phyloP scores from a whole-genome alignment of 2,329 filamentous ascomycete genomes.

The Microascus cirrosus region DNA sequence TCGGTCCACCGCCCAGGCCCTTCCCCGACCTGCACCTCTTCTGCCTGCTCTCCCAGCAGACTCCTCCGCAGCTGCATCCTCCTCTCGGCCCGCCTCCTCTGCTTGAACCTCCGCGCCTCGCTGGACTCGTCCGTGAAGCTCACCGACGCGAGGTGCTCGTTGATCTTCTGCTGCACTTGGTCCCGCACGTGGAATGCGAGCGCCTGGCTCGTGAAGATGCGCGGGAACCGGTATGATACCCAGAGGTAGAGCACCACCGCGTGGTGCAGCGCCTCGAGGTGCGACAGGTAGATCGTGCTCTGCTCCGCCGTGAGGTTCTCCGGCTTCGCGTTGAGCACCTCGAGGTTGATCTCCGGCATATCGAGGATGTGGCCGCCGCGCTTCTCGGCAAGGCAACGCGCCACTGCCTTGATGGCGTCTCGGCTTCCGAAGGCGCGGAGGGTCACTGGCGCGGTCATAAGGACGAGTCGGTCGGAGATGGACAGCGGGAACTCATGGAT shows the following conservation, averaged over 20 bases:
- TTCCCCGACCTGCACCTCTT: conserved; percentile 10
- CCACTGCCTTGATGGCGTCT: conserved; percentile 50
- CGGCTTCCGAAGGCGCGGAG: conserved; percentile 36
- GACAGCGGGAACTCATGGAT: conserved; percentile 64
- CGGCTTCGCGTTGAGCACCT: conserved; percentile 57
- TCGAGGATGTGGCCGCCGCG: conserved; percentile 58
- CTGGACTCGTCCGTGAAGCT: conserved; percentile 28
- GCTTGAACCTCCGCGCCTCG: conserved; percentile 17
- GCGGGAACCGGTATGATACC: conserved; percentile 81
- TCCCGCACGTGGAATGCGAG: conserved; percentile 71
- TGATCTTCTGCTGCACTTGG: conserved; percentile 66
- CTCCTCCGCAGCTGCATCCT: conserved; percentile 10
- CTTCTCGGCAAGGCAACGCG: conserved; percentile 58
- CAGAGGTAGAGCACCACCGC: conserved; percentile 79
- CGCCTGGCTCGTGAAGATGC: conserved; percentile 63
- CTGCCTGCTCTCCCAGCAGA: conserved; percentile 10
- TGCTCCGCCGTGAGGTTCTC: conserved; percentile 18
- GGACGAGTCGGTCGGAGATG: conserved; percentile 50
- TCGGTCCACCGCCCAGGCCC: conserved; percentile 19
- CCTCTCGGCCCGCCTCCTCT: conserved; percentile 7
- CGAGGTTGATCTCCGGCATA: conserved; percentile 58
- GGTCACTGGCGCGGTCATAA: conserved; percentile 55
- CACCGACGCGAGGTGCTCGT: conserved; percentile 33
- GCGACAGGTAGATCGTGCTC: conserved; percentile 46
- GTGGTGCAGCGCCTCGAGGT: conserved; percentile 71